phyloP scores from a whole-genome alignment of 805 yeast species.

The Candida adriatica region DNA sequence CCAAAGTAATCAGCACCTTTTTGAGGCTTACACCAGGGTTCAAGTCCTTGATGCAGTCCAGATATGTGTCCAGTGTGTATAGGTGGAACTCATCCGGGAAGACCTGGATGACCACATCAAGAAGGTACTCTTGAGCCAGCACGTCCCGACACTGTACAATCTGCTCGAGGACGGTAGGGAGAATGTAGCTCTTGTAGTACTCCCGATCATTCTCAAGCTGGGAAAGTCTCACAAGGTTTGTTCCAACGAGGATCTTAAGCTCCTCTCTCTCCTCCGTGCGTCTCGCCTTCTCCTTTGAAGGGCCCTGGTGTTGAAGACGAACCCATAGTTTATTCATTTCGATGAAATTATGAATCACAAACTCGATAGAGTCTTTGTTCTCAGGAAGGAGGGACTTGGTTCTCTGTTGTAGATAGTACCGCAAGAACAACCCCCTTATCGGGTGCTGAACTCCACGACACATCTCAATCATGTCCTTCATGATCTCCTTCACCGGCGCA shows the following conservation, averaged over 20 bases:
- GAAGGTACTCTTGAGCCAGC: constrained; percentile 84
- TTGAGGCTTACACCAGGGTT: constrained; percentile 66
- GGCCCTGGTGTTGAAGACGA: constrained; percentile 92
- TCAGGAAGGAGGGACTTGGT: constrained; percentile 44
- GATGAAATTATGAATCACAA: constrained; percentile 78
- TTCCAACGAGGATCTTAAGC: constrained; percentile 85
- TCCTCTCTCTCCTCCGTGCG: constrained; percentile 79
- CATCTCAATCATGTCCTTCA: constrained; percentile 98
- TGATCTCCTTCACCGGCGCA: constrained; percentile 76
- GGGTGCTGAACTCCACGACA: constrained; percentile 96
- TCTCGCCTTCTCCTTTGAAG: constrained; percentile 69
- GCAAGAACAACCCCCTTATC: constrained; percentile 78
- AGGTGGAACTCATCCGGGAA: constrained; percentile 92
- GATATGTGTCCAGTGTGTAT: constrained; percentile 57
- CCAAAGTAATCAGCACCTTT: constrained; percentile 59
- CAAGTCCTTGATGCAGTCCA: constrained; percentile 58
- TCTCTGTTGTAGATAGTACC: constrained; percentile 84
- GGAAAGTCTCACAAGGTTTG: constrained; percentile 81
- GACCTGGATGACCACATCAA: constrained; percentile 89
- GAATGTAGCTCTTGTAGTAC: constrained; percentile 40
- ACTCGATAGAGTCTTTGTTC: constrained; percentile 63
- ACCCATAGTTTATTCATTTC: constrained; percentile 99
- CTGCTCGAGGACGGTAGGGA: constrained; percentile 83
- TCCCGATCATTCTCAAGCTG: constrained; percentile 68
- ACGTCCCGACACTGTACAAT: constrained; percentile 87